Evolutionary conservation across 495 filamentous ascomycete species (phyloP).

Genomic region (Echria macrotheca): DNA sequence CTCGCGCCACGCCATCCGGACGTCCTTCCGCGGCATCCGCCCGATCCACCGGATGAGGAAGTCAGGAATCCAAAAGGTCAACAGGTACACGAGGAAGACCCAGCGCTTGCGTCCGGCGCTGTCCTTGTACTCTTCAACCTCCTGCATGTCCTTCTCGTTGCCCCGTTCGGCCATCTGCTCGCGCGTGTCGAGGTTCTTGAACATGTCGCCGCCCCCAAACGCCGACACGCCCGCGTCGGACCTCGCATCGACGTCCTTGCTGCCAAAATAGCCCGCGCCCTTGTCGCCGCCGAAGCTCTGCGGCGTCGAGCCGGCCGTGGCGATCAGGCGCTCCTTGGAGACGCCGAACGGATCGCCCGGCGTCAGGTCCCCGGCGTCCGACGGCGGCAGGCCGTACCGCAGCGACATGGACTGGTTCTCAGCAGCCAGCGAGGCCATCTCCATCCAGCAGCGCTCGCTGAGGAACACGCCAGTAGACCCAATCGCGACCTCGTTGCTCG

Average conservation of each 20-base stretch:
- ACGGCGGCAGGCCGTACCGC: conserved; percentile 43
- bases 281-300: conserved; percentile 71
- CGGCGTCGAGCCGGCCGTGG: conserved; percentile 51
- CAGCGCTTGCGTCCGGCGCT: conserved; percentile 85
- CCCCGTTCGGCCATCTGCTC: conserved; percentile 94
- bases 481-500: conserved; percentile 81
- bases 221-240: conserved; percentile 89
- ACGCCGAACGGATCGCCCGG: conserved; percentile 49
- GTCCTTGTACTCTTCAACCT: conserved; percentile 76
- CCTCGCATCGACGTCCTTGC: conserved; percentile 72
- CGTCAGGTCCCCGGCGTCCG: conserved; percentile 39
- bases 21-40: conserved; percentile 85
- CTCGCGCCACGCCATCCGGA: conserved; percentile 92
- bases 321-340: conserved; percentile 66
- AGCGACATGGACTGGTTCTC: conserved; percentile 53
- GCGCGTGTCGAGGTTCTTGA: conserved; percentile 88
- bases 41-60: conserved; percentile 73
- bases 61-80: conserved; percentile 86
- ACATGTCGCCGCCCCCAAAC: conserved; percentile 91
- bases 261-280: conserved; percentile 75
- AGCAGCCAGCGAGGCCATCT: conserved; percentile 71
- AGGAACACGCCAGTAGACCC: conserved; percentile 93
- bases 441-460: conserved; percentile 90
- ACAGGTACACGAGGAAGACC: conserved; percentile 77
- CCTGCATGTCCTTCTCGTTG: conserved; percentile 81